Evolutionary conservation across 139 green algal species (phyloP).

Genomic region (Chlamydomonas sphaeroides): DNA sequence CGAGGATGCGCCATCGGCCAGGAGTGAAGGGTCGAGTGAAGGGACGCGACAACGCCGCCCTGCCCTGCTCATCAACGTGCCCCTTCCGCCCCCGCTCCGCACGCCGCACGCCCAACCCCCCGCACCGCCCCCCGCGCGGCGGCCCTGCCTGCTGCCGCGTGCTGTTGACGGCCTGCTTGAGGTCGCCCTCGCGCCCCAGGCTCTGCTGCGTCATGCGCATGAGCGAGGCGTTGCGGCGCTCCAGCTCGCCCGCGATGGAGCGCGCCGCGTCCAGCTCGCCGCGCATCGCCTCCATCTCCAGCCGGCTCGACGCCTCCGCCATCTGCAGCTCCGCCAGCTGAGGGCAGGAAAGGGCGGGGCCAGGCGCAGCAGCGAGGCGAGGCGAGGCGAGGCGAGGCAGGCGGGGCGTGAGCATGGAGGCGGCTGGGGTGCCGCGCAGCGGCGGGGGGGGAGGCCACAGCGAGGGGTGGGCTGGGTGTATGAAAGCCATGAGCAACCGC

Average conservation of each 20-base stretch:
- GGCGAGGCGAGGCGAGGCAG: background rate
- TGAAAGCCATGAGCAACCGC: too few relatives aligned
- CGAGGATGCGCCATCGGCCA: too few relatives aligned
- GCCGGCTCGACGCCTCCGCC: slow-evolving; percentile 22
- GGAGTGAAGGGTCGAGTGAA: too few relatives aligned
- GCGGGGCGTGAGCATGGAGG: background rate
- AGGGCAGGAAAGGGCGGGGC: too few relatives aligned
- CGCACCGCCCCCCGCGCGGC: too few relatives aligned
- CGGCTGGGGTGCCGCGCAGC: background rate
- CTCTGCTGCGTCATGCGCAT: slow-evolving; percentile 35
- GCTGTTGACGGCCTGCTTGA: slow-evolving; percentile 42
- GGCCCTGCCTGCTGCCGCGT: slow-evolving; percentile 6
- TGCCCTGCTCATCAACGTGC: too few relatives aligned
- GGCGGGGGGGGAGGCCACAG: background rate
- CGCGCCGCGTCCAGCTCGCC: slow-evolving; percentile 33
- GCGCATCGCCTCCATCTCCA: slow-evolving; percentile 38
- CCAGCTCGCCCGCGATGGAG: slow-evolving; percentile 31
- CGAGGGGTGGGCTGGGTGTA: too few relatives aligned
- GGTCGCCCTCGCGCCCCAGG: slow-evolving; percentile 37
- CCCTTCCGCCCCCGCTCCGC: too few relatives aligned
- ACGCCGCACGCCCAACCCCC: background rate
- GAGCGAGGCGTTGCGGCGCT: slow-evolving; percentile 13
- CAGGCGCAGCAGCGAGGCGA: too few relatives aligned
- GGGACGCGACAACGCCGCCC: too few relatives aligned
- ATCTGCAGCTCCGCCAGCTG: slow-evolving; percentile 44